Conservation (phyloP, 768 basidiomycete genomes). For the Phlebiopsis gigantea region DNA sequence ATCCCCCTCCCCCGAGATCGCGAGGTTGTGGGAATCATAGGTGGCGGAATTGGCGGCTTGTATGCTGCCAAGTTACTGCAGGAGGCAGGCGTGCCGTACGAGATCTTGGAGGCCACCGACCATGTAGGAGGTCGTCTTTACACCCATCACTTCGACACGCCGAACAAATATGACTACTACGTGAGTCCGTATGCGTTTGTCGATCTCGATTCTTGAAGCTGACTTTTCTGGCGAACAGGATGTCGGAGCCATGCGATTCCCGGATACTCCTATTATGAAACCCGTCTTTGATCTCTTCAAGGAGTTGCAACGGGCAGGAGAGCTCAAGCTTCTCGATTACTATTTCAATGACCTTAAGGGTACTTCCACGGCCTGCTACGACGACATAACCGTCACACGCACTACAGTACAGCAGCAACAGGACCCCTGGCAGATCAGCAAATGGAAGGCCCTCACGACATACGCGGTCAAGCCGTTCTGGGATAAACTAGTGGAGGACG, state of each 20-base stretch:
- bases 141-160: not conserved
- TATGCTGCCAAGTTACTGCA: not conserved
- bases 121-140: slow-evolving; percentile 3
- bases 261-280: slow-evolving; percentile 15
- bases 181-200: not conserved
- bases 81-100: not conserved
- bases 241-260: slow-evolving; percentile 22
- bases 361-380: not conserved
- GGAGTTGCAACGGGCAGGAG: not conserved
- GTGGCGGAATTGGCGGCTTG: slow-evolving; percentile 2
- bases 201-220: not conserved
- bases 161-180: not conserved
- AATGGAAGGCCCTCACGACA: no score
- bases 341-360: not conserved
- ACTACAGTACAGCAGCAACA: not conserved
- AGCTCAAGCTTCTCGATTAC: not conserved
- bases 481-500: not conserved
- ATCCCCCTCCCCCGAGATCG: not conserved
- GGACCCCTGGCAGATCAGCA: not conserved
- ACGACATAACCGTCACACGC: not conserved
- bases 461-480: not conserved
- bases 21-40: not conserved
- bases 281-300: slow-evolving; percentile 16
- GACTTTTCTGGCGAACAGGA: slow-evolving; percentile 7
- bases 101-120: not conserved